Percentiles rank a stretch among this genome's conserved stretches.
Conservation (phyloP, 495 filamentous ascomycete genomes). For the Penicillium antarcticum region DNA sequence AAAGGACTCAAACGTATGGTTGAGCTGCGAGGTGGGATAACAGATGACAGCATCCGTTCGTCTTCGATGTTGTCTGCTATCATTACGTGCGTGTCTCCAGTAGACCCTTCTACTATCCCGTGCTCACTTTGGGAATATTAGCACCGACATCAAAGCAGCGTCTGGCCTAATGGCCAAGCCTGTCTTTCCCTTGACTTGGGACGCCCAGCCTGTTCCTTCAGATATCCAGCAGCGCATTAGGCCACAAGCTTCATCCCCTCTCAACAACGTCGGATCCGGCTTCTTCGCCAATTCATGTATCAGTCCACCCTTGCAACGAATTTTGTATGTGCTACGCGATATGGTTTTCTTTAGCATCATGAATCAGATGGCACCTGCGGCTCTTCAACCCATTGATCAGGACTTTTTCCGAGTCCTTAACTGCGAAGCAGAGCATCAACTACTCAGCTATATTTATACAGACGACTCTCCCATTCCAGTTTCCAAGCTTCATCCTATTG, state of each 20-base stretch:
- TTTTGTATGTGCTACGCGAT: slow-evolving; percentile 24
- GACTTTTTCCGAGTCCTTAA: slow-evolving; percentile 32
- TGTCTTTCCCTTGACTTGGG: slow-evolving; percentile 36
- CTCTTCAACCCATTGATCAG: slow-evolving; percentile 13
- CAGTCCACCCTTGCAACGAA: slow-evolving; percentile 18
- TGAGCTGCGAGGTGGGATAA: slow-evolving; percentile 32
- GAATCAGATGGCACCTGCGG: slow-evolving; percentile 9
- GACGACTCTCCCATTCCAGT: slow-evolving; percentile 1
- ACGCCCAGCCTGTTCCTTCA: slow-evolving; percentile 20
- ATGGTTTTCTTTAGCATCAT: slow-evolving; percentile 24
- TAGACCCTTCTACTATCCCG: background rate
- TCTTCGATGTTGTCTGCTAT: slow-evolving; percentile 29
- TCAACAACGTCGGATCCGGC: slow-evolving; percentile 21
- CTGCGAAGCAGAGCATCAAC: slow-evolving; percentile 32
- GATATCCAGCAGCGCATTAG: slow-evolving; percentile 27
- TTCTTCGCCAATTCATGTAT: slow-evolving; percentile 25
- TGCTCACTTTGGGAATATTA: slow-evolving; percentile 5
- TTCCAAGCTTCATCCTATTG: slow-evolving; percentile 21
- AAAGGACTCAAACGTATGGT: slow-evolving; percentile 34
- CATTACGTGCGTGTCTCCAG: slow-evolving; percentile 19
- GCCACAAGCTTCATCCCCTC: slow-evolving; percentile 21
- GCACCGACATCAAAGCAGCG: slow-evolving; percentile 33
- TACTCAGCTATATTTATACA: slow-evolving; percentile 33
- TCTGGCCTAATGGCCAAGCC: slow-evolving; percentile 32
- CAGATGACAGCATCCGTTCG: slow-evolving; percentile 22